These are phyloP conservation scores for Tolypocladium ophioglossoides DNA, from an alignment of 2,329 filamentous ascomycete genomes.

Conservation along the genomic window DNA sequence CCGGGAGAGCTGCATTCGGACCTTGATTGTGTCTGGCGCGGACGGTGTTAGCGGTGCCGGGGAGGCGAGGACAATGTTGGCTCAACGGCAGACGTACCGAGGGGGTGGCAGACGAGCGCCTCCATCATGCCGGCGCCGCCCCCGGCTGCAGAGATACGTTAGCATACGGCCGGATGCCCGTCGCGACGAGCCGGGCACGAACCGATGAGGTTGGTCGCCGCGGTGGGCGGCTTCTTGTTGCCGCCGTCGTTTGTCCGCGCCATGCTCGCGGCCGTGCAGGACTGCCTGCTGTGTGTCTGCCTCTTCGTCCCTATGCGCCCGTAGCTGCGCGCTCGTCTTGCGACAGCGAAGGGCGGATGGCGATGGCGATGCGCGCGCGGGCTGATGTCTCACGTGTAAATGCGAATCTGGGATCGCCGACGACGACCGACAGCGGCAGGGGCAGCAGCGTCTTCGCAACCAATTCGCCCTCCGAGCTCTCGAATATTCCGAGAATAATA, in stretches of 20 bases:
- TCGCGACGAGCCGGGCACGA: conserved; percentile 17
- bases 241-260: conserved; percentile 19
- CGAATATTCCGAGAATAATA: background rate
- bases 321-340: background rate
- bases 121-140: conserved; percentile 99
- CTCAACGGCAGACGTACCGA: too few species aligned
- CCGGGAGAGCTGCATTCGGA: conserved; percentile 95
- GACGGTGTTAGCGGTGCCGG: background rate
- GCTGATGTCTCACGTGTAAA: background rate
- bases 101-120: conserved; percentile 86
- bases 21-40: conserved; percentile 80
- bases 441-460: background rate
- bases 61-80: too few species aligned
- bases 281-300: background rate
- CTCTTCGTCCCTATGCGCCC: background rate
- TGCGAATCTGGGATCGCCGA: too few species aligned
- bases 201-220: conserved; percentile 88
- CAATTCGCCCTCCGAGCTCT: background rate
- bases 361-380: background rate
- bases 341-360: too few species aligned
- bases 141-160: conserved; percentile 51
- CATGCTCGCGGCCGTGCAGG: conserved; percentile 15
- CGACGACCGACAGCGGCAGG: background rate
- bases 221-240: conserved; percentile 68
- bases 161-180: conserved; percentile 6